A percentile compares a stretch with the other conserved stretches of the same genome.
phyloP scores from a whole-genome alignment of 805 yeast species.

The Ogataea degrootiae region DNA sequence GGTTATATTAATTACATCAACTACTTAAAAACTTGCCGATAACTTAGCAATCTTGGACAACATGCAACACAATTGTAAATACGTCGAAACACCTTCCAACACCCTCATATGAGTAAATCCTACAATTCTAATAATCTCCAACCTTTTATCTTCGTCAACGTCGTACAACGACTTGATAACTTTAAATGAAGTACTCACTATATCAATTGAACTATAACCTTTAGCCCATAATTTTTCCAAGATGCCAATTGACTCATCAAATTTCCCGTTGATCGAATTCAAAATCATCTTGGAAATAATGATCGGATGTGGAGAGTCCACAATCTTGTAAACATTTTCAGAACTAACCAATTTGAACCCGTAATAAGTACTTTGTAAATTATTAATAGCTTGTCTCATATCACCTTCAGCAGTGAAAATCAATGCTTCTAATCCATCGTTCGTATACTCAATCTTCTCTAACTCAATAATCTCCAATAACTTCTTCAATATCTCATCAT shows the following conservation, averaged over 20 bases:
- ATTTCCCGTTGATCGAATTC: slow-evolving; percentile 20
- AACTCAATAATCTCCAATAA: slow-evolving; percentile 62
- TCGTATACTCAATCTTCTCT: slow-evolving; percentile 73
- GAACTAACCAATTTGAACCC: slow-evolving; percentile 91
- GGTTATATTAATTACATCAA: neutral
- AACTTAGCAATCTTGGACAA: slow-evolving; percentile 50
- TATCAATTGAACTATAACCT: slow-evolving; percentile 92
- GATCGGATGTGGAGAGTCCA: slow-evolving; percentile 94
- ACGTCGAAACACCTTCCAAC: slow-evolving; percentile 87
- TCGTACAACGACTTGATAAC: slow-evolving; percentile 75
- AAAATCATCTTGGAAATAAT: slow-evolving; percentile 70
- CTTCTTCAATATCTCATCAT: slow-evolving; percentile 78
- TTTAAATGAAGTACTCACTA: slow-evolving; percentile 83
- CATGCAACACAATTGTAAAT: slow-evolving; percentile 81
- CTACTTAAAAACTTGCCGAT: slow-evolving; percentile 1
- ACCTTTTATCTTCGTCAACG: slow-evolving; percentile 60
- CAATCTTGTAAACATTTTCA: slow-evolving; percentile 89
- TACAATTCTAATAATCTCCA: slow-evolving; percentile 78
- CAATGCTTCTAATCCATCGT: slow-evolving; percentile 89
- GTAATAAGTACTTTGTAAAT: slow-evolving; percentile 87
- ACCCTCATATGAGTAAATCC: slow-evolving; percentile 92
- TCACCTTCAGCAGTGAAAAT: slow-evolving; percentile 97
- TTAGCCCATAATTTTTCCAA: slow-evolving; percentile 75
- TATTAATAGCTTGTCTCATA: slow-evolving; percentile 97
- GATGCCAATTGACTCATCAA: slow-evolving; percentile 62